Percentiles rank a stretch among this genome's conserved stretches.
phyloP scores from a whole-genome alignment of 2,329 filamentous ascomycete genomes.

The Venturia aucupariae region DNA sequence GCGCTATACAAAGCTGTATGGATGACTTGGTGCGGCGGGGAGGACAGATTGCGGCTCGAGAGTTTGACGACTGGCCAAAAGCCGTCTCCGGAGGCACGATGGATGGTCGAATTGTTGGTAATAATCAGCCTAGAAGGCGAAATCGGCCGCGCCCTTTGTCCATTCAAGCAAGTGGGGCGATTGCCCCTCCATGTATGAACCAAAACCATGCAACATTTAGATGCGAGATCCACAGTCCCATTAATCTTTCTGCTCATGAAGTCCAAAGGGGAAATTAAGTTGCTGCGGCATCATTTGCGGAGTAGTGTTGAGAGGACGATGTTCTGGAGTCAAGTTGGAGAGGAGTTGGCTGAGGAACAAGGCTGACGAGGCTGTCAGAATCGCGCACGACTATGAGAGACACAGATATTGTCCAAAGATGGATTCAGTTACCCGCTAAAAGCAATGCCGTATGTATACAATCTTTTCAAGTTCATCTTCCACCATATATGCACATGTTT shows the following conservation, averaged over 20 bases:
- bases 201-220: neutral
- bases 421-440: constrained; percentile 1
- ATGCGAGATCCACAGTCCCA: constrained; percentile 1
- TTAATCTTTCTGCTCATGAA: neutral
- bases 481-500: neutral
- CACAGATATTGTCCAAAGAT: neutral
- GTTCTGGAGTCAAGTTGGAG: neutral
- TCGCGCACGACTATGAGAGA: neutral
- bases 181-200: neutral
- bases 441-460: constrained; percentile 4
- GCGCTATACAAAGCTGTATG: too few relatives aligned
- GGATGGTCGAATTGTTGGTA: too few relatives aligned
- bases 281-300: neutral
- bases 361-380: neutral
- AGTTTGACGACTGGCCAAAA: too few relatives aligned
- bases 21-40: too few relatives aligned
- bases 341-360: neutral
- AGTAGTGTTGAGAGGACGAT: neutral
- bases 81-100: too few relatives aligned
- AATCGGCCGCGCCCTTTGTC: neutral
- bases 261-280: neutral
- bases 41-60: too few relatives aligned
- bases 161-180: neutral
- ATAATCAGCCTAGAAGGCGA: neutral
- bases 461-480: neutral